Evolutionary conservation across 1,284 basidiomycete species (phyloP), one percentile per base, ranked within the genome.

Genomic region (Fistulina hepatica): DNA sequence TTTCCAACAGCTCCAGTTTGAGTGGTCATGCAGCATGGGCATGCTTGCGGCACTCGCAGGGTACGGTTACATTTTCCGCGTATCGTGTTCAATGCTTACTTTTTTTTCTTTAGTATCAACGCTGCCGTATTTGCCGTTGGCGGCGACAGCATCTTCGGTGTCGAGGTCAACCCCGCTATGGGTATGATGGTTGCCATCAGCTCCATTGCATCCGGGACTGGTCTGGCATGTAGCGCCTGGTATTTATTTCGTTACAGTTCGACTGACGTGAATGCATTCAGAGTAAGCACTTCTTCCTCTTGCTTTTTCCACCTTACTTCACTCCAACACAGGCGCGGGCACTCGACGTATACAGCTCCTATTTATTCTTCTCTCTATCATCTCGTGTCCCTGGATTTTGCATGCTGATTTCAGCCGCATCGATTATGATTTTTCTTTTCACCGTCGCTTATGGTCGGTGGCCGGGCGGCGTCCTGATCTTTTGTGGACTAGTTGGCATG

Each of bases 361-460:
- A 75, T 52, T 60, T 77, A 41, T 81, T 79, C 57, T 81, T 82
- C 54, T 61, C 71, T 25, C 61, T 82, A 13, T 71, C 73, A 3
- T 65, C 79, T 11, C 68, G 78, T 17, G 58, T 78, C 15, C 78
- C 80, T 0, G 64, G 69, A 0, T 43, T 80, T 11, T 71, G 70
- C 50, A 68, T 76, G 60, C 61, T 77, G 41, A 38, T 63, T 28
- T 69, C 75, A 8, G 61, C 70, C 0, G 34, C 69, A 16, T 56
- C 73, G 5, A 59, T 83, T 8, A 72, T 75, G 61, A 45, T 53
- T 1, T 83, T 81, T 57, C 53, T 82, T 16, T 57, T 67, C 15
- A 51, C 69, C 16, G 71, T 81, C 5, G 75, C 79, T 3, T 81
- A 67, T 59, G 56, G 57, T 0, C 69, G 69, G 4, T 81, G 73